Base-by-base conservation (phyloP, 1,284 basidiomycete genomes). In the Cerioporus squamosus region DNA sequence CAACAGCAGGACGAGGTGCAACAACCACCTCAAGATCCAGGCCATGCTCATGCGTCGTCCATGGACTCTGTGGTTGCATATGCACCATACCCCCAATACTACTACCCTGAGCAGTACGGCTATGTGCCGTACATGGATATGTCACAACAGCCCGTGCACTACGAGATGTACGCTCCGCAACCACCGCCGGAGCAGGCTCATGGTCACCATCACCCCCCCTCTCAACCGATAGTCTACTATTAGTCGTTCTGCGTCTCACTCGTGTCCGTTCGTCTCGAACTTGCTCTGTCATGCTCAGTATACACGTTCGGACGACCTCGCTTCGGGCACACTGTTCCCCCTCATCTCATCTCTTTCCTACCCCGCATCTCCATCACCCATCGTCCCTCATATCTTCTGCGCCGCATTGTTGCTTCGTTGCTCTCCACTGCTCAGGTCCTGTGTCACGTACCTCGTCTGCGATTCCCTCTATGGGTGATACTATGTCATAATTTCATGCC, bases 51-150 rank as follows among this genome's bases (percentile, higher is more conserved):
- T 40, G 58, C 57, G 14, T 60, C 62, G 48, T 64, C 60, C 24
- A 58, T 75, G 66, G 76, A 79, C 54, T 59, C 72, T 15, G 56
- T 68, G 51, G 79, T 85, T 74, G 73, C 73, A 29, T 88, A 87
- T 60, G 68, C 79, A 36, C 72, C 79, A 14, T 88, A 88, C 67
- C 81, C 78, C 51, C 81, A 81, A 48, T 81, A 80, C 75, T 90
- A 87, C 70, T 88, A 87, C 70, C 84, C 86, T 20, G 86, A 88
- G 55, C 79, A 81, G 61, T 88, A 88, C 66, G 83, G 80, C 59
- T 89, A 88, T 69, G 74, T 80, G 58, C 79, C 79, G 44, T 88
- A 88, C 73, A 75, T 88, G 75, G 86, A 88, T 70, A 80, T 84
- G 81, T 77, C 84, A 22, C 72, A 64, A 51, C 86, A 84, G 63